A percentile compares a stretch with the other conserved stretches of the same genome.
phyloP scores from a whole-genome alignment of 2,329 filamentous ascomycete species.

The Pseudogymnoascus sp. region DNA sequence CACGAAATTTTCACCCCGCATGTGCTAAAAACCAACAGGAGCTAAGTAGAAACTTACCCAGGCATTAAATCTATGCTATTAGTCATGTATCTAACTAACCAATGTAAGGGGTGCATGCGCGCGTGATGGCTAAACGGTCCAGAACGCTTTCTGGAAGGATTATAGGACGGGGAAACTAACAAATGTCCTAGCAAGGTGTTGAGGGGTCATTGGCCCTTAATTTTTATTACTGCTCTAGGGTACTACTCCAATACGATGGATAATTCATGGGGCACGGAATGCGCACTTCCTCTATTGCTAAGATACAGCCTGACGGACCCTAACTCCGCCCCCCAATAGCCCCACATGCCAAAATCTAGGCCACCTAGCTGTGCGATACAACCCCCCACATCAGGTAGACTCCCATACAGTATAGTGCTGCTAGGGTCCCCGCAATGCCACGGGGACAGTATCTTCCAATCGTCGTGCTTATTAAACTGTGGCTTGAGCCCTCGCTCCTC shows the following conservation, averaged over 20 bases:
- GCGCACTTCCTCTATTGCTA: not conserved
- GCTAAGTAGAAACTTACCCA: too few species aligned
- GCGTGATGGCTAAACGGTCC: too few species aligned
- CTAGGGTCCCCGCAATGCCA: not conserved
- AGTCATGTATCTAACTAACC: too few species aligned
- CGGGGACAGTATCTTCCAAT: not conserved
- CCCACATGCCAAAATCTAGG: not conserved
- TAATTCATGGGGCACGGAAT: not conserved
- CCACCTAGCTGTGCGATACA: not conserved
- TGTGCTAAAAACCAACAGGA: too few species aligned
- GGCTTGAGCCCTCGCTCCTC: not conserved
- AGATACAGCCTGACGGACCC: not conserved
- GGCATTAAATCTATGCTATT: too few species aligned
- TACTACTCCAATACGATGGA: not conserved
- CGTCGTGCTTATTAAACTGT: not conserved
- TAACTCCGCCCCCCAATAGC: not conserved
- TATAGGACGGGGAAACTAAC: not conserved
- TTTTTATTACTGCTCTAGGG: not conserved
- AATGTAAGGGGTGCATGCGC: too few species aligned
- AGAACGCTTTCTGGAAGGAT: not conserved
- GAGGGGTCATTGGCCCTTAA: not conserved
- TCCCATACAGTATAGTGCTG: not conserved
- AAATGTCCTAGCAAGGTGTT: not conserved
- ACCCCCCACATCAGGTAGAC: not conserved
- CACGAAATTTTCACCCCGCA: too few species aligned